These are phyloP conservation scores for Podospora pseudocomata DNA, from an alignment of 495 filamentous ascomycete species.

Conservation along the genomic window DNA sequence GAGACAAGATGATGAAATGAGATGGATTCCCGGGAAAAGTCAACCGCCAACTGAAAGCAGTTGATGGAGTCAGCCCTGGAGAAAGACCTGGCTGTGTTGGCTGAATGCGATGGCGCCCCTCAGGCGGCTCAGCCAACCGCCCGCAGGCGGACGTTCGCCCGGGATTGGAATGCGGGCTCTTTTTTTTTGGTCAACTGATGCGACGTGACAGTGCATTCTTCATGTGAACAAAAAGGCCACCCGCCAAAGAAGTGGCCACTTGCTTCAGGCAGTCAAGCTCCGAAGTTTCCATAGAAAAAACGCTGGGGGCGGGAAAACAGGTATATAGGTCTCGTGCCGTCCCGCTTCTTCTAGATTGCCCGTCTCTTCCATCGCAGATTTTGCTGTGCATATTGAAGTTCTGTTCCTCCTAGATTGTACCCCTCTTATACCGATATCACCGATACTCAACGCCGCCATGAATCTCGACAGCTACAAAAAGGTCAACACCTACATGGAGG, in stretches of 20 bases:
- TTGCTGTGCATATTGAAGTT: too few species aligned
- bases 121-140: not conserved
- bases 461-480: slow-evolving; percentile 30
- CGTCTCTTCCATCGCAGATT: not conserved
- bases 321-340: not conserved
- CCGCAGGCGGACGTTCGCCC: not conserved
- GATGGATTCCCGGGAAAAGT: not conserved
- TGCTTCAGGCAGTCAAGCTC: not conserved
- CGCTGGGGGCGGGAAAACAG: not conserved
- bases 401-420: too few species aligned
- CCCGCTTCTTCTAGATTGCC: not conserved
- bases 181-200: not conserved
- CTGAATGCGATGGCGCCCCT: not conserved
- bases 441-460: slow-evolving; percentile 16
- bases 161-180: not conserved
- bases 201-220: not conserved
- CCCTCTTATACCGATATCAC: too few species aligned
- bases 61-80: not conserved
- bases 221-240: not conserved
- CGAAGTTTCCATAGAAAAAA: not conserved
- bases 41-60: not conserved
- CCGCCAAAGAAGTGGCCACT: not conserved
- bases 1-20: not conserved
- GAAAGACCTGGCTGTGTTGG: not conserved
- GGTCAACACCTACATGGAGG: slow-evolving; percentile 27